phyloP scores from a whole-genome alignment of 2,329 filamentous ascomycete genomes.

The Emericellopsis atlantica region DNA sequence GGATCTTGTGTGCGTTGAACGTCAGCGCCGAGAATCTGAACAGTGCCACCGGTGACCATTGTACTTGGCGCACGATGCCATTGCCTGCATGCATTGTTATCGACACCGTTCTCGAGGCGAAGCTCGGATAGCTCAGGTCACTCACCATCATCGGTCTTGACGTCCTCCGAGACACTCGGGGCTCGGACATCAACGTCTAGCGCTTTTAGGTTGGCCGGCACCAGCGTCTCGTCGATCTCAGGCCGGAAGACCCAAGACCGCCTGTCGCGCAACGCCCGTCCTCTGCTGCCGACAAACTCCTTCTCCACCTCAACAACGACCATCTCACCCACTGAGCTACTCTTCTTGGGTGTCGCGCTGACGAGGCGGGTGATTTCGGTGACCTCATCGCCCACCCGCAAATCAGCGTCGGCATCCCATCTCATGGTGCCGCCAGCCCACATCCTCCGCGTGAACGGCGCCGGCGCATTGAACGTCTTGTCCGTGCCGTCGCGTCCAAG shows the following conservation, averaged over 20 bases:
- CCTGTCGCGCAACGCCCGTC: constrained; percentile 39
- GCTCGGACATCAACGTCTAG: constrained; percentile 7
- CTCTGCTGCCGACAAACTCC: constrained; percentile 36
- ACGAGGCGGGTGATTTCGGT: constrained; percentile 43
- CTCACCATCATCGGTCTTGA: neutral
- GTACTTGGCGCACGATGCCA: constrained; percentile 13
- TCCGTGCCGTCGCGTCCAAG: constrained; percentile 51
- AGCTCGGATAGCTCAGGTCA: no score
- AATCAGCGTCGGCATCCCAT: constrained; percentile 22
- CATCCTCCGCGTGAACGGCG: constrained; percentile 51
- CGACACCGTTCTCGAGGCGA: neutral
- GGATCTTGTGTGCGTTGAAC: constrained; percentile 78
- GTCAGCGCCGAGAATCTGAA: constrained; percentile 79
- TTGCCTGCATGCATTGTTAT: neutral
- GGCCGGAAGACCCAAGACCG: constrained; percentile 36
- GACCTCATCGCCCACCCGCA: constrained; percentile 41
- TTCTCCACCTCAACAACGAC: constrained; percentile 53
- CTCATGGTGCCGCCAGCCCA: constrained; percentile 52
- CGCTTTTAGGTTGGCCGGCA: constrained; percentile 7
- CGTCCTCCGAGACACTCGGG: constrained; percentile 2
- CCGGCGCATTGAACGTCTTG: constrained; percentile 42
- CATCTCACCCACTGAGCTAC: constrained; percentile 45
- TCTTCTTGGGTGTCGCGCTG: constrained; percentile 39
- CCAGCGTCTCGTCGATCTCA: constrained; percentile 11
- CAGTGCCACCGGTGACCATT: constrained; percentile 38